These are phyloP conservation scores for Corylus americana DNA, from an alignment of 306 rosid genomes.

Conservation along the genomic window DNA sequence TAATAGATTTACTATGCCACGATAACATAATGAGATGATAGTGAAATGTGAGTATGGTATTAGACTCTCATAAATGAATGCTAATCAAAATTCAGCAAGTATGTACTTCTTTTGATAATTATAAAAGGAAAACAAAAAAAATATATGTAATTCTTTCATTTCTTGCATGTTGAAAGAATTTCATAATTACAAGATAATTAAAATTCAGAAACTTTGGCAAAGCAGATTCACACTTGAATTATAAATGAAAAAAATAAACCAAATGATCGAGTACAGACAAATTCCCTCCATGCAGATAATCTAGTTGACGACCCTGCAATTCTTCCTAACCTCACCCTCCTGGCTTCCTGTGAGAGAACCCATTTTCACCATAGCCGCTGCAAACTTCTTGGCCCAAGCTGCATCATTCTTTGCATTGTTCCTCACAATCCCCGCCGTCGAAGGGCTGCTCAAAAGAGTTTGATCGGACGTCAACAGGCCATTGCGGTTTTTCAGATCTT, in stretches of 20 bases:
- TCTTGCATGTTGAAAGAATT: not conserved
- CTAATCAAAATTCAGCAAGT: too few species aligned
- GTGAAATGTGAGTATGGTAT: too few species aligned
- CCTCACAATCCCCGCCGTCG: slow-evolving; percentile 25
- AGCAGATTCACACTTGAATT: not conserved
- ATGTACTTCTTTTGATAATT: too few species aligned
- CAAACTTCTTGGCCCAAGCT: slow-evolving; percentile 35
- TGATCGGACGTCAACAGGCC: slow-evolving; percentile 36
- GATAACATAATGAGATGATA: too few species aligned
- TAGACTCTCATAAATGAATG: too few species aligned
- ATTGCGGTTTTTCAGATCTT: slow-evolving; percentile 15
- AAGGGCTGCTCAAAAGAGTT: slow-evolving; percentile 22
- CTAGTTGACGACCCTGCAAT: slow-evolving; percentile 35
- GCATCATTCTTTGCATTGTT: slow-evolving; percentile 16
- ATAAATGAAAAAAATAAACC: not conserved
- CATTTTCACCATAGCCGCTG: slow-evolving; percentile 43
- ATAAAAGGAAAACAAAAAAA: too few species aligned
- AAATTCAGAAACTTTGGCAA: not conserved
- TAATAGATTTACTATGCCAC: too few species aligned
- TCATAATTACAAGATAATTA: not conserved
- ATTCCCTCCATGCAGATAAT: not conserved
- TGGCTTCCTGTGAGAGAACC: slow-evolving; percentile 32
- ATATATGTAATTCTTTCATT: not conserved
- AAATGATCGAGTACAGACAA: not conserved
- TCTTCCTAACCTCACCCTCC: slow-evolving; percentile 40